Base-by-base conservation (phyloP, 768 basidiomycete genomes). In the Aureoboletus auriporus region DNA sequence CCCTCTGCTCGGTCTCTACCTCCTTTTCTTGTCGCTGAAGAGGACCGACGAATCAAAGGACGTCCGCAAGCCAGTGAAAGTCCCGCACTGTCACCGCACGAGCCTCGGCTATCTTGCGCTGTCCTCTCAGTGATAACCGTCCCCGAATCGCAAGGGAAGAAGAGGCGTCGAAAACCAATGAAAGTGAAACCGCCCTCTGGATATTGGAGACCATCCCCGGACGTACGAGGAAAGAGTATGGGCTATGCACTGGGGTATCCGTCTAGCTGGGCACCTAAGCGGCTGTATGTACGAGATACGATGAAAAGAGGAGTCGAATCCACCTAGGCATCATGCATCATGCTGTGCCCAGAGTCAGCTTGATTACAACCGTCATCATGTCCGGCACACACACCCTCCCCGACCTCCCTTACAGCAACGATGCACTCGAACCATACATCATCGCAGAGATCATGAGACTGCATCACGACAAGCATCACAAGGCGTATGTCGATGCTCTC, bases 401-500 rank as follows among this genome's bases (percentile, higher is more conserved):
- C 35, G 73, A 77, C 56, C 82, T 92, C 26, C 85, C 86, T 16
- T 94, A 93, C 69, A 63, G 72, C 9, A 93, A 94, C 71, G 72
- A 93, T 75, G 93, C 83, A 44, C 90, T 97, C 63, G 92, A 95
- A 76, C 93, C 93, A 6, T 87, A 82, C 72, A 95, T 97, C 75
- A 63, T 89, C 80, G 41, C 67, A 75, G 67, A 95, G 74, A 97
- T 96, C 69, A 97, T 97, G 93, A 78, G 75, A 56, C 83, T 96
- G 40, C 93, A 96, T 69, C 93, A 97, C 74, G 83, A 78, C 61
- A 95, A 94, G 77, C 93, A 97, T 65, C 93, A 97, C 65, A 91
- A 94, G 75, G 82, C 93, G 42, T 97, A 96, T 58, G 89, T 97
- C 50, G 93, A 86, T 64, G 87, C 88, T 5, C 80, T 62, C 26